Conservation (phyloP, 1,284 basidiomycete species). For the Leccinum griseonigrum region DNA sequence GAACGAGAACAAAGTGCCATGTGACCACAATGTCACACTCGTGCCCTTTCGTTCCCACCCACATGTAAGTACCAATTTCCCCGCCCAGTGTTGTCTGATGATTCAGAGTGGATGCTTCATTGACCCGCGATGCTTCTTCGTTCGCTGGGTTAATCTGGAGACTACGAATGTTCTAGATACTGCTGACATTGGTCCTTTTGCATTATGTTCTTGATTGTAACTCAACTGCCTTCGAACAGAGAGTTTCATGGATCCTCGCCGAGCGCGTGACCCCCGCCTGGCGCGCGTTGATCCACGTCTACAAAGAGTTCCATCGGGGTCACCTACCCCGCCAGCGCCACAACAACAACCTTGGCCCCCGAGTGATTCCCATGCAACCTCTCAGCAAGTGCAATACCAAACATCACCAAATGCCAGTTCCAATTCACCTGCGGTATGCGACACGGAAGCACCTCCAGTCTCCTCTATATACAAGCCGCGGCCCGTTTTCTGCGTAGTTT, state of each 20-base stretch:
- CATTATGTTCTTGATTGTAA: background rate
- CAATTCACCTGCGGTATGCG: constrained; percentile 3
- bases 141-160: constrained; percentile 63
- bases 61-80: constrained; percentile 16
- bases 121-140: constrained; percentile 45
- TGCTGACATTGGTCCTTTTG: constrained; percentile 54
- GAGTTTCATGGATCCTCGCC: constrained; percentile 68
- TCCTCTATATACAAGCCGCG: constrained; percentile 51
- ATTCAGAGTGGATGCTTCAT: constrained; percentile 87
- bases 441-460: constrained; percentile 10
- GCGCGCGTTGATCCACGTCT: constrained; percentile 65
- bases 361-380: constrained; percentile 16
- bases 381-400: constrained; percentile 22
- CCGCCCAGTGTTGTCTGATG: constrained; percentile 46
- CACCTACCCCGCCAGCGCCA: constrained; percentile 40
- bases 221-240: constrained; percentile 18
- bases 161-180: constrained; percentile 84
- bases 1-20: background rate
- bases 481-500: constrained; percentile 95
- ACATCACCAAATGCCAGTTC: constrained; percentile 10
- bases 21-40: constrained; percentile 24
- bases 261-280: constrained; percentile 75
- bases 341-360: constrained; percentile 36
- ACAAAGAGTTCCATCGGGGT: constrained; percentile 48
- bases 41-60: constrained; percentile 1